Evolutionary conservation across 2,329 filamentous ascomycete genomes (phyloP), one percentile per base, ranked within the genome.

Genomic region (Fusarium avenaceum): DNA sequence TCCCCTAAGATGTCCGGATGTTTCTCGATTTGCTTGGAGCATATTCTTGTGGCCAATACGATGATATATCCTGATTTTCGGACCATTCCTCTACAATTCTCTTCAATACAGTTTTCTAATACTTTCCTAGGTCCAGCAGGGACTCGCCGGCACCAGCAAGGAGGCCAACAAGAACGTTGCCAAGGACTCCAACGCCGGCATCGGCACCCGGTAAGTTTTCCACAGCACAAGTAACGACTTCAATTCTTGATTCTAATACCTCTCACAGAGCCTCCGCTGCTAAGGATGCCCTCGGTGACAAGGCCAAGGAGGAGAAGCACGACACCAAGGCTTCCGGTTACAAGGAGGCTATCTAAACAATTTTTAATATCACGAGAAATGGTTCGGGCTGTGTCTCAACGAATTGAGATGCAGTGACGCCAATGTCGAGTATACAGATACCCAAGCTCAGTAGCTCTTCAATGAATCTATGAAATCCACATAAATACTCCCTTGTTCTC

Each of bases 121-220:
- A 13, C 28, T 10, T 30, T 3, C 28, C 28, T 26, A 83, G 74
- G 79, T 88, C 76, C 84, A 90, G 83, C 81, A 89, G 77, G 82
- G 82, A 64, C 76, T 83, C 67, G 81, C 82, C 65, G 83, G 85
- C 70, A 81, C 85, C 65, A 87, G 84, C 81, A 91, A 91, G 87
- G 88, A 90, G 82, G 82, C 82, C 82, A 91, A 91, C 86, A 90
- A 91, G 86, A 76, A 85, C 70, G 84, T 88, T 70, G 89, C 89
- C 78, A 90, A 91, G 85, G 87, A 88, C 76, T 78, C 72, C 77
- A 80, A 89, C 76, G 83, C 83, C 65, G 69, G 72, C 71, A 7
- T 88, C 59, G 76, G 80, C 75, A 88, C 85, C 76, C 88, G 89
- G 82, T 84, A 78, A 74, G 80, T 43, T 40, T 4, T 30, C 28